A percentile compares a stretch with the other conserved stretches of the same genome.
phyloP scores from a whole-genome alignment of 75 land plant genomes.

The Pinus taeda region DNA sequence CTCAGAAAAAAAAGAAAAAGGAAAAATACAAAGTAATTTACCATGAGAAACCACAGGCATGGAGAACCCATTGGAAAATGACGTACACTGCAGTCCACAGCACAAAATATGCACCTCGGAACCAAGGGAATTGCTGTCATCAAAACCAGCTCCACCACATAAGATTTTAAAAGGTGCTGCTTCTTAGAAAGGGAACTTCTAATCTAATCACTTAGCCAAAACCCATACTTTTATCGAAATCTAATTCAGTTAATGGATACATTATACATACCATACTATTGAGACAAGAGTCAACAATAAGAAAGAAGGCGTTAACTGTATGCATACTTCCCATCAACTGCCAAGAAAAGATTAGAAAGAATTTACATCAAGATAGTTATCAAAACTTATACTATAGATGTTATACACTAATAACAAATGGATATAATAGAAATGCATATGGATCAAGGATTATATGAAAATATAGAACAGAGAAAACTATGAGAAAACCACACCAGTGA shows the following conservation, averaged over 20 bases:
- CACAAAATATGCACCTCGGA: slow-evolving; percentile 74
- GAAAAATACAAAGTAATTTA: neutral
- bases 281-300: slow-evolving; percentile 51
- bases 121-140: slow-evolving; percentile 64
- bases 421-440: no score
- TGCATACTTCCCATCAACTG: slow-evolving; percentile 85
- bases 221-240: neutral
- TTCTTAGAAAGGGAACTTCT: neutral
- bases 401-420: no score
- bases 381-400: no score
- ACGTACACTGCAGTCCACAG: slow-evolving; percentile 74
- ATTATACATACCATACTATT: slow-evolving; percentile 59
- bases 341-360: slow-evolving; percentile 1
- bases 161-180: neutral
- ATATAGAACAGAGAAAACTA: no score
- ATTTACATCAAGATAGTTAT: no score
- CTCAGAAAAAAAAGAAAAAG: no score
- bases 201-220: neutral
- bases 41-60: slow-evolving; percentile 68
- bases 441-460: no score
- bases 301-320: slow-evolving; percentile 53
- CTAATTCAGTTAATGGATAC: neutral
- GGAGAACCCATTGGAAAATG: slow-evolving; percentile 78
- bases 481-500: no score
- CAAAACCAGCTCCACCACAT: no score